Evolutionary conservation across 345 rosid species (phyloP).

Genomic region (Tarenaya hassleriana): DNA sequence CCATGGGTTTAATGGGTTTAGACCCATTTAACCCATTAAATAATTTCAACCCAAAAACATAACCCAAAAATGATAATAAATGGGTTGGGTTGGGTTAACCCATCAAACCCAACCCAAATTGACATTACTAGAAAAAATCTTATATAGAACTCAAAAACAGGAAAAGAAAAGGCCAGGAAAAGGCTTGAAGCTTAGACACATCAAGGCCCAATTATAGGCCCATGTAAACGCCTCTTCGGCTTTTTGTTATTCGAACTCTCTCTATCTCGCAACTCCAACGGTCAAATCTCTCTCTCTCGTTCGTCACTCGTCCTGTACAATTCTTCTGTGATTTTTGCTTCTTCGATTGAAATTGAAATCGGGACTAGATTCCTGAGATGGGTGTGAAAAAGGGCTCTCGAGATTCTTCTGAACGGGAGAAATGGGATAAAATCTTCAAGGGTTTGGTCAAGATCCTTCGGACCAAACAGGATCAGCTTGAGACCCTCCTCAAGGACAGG

Average conservation of each 20-base stretch:
- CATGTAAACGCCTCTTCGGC: slow-evolving; percentile 2
- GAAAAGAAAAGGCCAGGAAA: no score
- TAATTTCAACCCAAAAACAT: no score
- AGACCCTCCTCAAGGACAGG: slow-evolving; percentile 38
- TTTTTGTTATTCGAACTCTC: slow-evolving; percentile 15
- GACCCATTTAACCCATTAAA: no score
- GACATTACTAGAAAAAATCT: no score
- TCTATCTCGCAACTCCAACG: no score
- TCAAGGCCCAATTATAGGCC: no score
- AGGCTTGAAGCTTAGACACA: no score
- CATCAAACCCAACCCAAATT: no score
- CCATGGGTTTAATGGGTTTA: no score
- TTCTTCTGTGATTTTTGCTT: not conserved
- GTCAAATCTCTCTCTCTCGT: slow-evolving; percentile 13
- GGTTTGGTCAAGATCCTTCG: slow-evolving; percentile 32
- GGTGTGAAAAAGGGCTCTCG: slow-evolving; percentile 16
- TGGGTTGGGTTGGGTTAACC: no score
- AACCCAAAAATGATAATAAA: no score
- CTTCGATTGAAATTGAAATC: not conserved
- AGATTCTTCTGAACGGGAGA: slow-evolving; percentile 32
- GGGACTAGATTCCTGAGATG: slow-evolving; percentile 16
- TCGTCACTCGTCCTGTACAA: not conserved
- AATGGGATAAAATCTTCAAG: slow-evolving; percentile 42
- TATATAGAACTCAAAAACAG: no score
- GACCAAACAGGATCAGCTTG: slow-evolving; percentile 48